Conservation (phyloP, 495 filamentous ascomycete genomes). For the Aspergillus leporis region DNA sequence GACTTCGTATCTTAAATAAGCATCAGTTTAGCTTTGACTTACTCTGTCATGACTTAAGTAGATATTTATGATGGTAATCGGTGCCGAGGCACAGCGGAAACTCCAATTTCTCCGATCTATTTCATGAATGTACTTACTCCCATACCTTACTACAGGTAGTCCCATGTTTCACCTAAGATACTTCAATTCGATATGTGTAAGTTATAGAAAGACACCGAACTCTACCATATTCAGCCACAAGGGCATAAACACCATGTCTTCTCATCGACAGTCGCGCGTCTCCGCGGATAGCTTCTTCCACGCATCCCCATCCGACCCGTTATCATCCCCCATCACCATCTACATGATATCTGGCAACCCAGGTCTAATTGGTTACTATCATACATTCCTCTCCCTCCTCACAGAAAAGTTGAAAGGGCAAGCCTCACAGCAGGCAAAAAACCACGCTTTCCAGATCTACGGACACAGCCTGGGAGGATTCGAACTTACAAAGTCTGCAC, state of each 20-base stretch:
- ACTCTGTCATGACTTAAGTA: no score
- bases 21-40: no score
- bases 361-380: constrained; percentile 80
- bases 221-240: neutral
- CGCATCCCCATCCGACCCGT: constrained; percentile 18
- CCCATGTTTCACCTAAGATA: neutral
- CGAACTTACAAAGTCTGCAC: constrained; percentile 23
- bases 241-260: constrained; percentile 3
- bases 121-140: neutral
- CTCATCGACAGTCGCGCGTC: constrained; percentile 25
- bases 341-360: constrained; percentile 88
- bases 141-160: neutral
- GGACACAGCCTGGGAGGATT: constrained; percentile 78
- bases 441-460: constrained; percentile 49
- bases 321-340: constrained; percentile 32
- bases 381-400: constrained; percentile 63
- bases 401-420: constrained; percentile 18
- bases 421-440: neutral
- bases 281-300: constrained; percentile 36
- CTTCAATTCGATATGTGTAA: neutral
- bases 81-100: neutral
- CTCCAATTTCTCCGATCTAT: neutral
- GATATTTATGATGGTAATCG: neutral
- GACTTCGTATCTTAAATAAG: no score
- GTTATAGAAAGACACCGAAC: neutral